A percentile compares a stretch with the other conserved stretches of the same genome.
Conservation (phyloP, 2,329 filamentous ascomycete species). For the Knufia petricola region DNA sequence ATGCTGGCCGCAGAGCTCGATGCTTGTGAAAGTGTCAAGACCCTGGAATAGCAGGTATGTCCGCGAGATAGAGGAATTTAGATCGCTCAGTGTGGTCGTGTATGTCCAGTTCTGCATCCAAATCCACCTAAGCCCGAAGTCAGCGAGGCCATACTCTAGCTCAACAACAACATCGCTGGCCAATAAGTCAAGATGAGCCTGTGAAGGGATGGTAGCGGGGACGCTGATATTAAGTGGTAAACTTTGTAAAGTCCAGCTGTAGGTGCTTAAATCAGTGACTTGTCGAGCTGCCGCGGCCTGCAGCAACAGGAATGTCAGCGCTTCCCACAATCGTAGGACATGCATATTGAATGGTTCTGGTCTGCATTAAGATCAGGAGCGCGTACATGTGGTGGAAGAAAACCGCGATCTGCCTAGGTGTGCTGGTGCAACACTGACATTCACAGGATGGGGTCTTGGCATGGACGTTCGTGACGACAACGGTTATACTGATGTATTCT, state of each 20-base stretch:
- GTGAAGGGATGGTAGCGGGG: constrained; percentile 47
- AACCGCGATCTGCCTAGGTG: not conserved
- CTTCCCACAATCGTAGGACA: not conserved
- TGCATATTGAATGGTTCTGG: not conserved
- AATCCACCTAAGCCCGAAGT: constrained; percentile 53
- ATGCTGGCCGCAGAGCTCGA: constrained; percentile 45
- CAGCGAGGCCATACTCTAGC: constrained; percentile 48
- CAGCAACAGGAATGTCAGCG: not conserved
- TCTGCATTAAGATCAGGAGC: not conserved
- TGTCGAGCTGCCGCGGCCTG: constrained; percentile 22
- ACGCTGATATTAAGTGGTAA: constrained; percentile 42
- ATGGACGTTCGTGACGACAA: no score
- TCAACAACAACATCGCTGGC: constrained; percentile 44
- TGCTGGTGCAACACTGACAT: no score
- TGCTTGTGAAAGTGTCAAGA: constrained; percentile 51
- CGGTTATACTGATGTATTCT: no score
- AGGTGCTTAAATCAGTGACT: constrained; percentile 34
- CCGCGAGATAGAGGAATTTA: constrained; percentile 28
- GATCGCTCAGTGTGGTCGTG: constrained; percentile 37
- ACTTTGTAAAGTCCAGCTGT: constrained; percentile 39
- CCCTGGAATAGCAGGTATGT: constrained; percentile 49
- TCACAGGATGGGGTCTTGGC: no score
- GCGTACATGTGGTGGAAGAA: not conserved
- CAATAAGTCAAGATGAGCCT: constrained; percentile 50
- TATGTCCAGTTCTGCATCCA: constrained; percentile 54